Evolutionary conservation across 345 rosid genomes (phyloP).

Genomic region (Pugionium cornutum): DNA sequence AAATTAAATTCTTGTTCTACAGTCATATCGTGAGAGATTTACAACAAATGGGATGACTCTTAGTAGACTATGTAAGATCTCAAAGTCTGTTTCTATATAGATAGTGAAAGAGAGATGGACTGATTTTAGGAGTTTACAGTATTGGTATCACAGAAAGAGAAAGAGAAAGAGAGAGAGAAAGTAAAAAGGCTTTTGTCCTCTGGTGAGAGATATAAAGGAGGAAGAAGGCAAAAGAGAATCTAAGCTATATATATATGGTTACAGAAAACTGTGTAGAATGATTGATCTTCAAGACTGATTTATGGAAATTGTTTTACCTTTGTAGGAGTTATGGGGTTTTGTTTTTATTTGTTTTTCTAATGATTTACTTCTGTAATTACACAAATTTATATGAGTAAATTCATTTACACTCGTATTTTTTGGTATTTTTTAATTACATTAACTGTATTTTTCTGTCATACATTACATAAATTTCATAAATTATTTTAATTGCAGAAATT

Average conservation of each 20-base stretch:
- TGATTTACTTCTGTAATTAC: too few relatives aligned
- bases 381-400: too few relatives aligned
- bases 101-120: not conserved
- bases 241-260: conserved; percentile 34
- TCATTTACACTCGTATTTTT: too few relatives aligned
- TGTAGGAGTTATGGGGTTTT: too few relatives aligned
- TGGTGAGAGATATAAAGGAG: conserved; percentile 9
- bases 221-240: conserved; percentile 42
- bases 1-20: conserved; percentile 42
- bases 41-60: not conserved
- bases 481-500: too few relatives aligned
- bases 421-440: too few relatives aligned
- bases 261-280: conserved; percentile 13
- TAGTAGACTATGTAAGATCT: conserved; percentile 16
- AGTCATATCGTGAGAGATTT: conserved; percentile 44
- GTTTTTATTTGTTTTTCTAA: too few relatives aligned
- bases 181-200: not conserved
- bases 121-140: conserved; percentile 7
- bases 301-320: conserved; percentile 3
- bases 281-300: conserved; percentile 13
- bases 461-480: too few relatives aligned
- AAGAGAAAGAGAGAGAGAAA: conserved; percentile 8
- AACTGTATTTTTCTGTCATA: too few relatives aligned
- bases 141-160: conserved; percentile 19
- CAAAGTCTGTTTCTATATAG: not conserved